Evolutionary conservation across 2,329 filamentous ascomycete genomes (phyloP).

Genomic region (Podosphaera fusca): DNA sequence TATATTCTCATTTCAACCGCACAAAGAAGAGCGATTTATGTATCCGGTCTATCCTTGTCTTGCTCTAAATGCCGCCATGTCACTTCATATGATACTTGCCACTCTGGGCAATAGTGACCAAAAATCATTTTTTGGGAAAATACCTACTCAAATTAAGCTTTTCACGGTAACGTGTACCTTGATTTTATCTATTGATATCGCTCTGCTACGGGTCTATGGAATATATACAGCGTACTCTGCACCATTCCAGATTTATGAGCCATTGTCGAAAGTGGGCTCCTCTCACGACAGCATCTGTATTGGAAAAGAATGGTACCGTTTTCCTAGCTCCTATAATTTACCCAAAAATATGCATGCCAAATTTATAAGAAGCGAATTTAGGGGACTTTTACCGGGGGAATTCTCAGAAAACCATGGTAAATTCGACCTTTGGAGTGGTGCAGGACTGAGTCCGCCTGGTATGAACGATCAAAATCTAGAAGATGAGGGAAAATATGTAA

Average conservation of each 20-base stretch:
- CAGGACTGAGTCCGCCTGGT: slow-evolving; percentile 57
- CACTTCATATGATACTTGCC: slow-evolving; percentile 57
- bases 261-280: slow-evolving; percentile 33
- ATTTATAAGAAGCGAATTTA: slow-evolving; percentile 78
- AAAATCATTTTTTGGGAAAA: slow-evolving; percentile 40
- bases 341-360: slow-evolving; percentile 66
- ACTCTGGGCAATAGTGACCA: slow-evolving; percentile 50
- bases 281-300: slow-evolving; percentile 57
- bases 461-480: slow-evolving; percentile 87
- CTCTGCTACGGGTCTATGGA: slow-evolving; percentile 50
- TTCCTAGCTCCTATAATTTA: slow-evolving; percentile 79
- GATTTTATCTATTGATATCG: slow-evolving; percentile 38
- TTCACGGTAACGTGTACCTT: slow-evolving; percentile 34
- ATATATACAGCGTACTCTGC: slow-evolving; percentile 65
- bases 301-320: slow-evolving; percentile 96
- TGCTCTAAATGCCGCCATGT: slow-evolving; percentile 66
- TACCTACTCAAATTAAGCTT: slow-evolving; percentile 57
- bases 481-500: slow-evolving; percentile 65
- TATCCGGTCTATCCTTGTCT: slow-evolving; percentile 87
- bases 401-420: slow-evolving; percentile 53
- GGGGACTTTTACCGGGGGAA: slow-evolving; percentile 69
- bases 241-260: slow-evolving; percentile 46
- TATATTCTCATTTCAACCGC: slow-evolving; percentile 79
- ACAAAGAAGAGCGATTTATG: slow-evolving; percentile 98
- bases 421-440: slow-evolving; percentile 55